Percentiles rank a stretch among this genome's conserved stretches.
Evolutionary conservation across 2,329 filamentous ascomycete genomes (phyloP).

Genomic region (Scedosporium apiospermum): DNA sequence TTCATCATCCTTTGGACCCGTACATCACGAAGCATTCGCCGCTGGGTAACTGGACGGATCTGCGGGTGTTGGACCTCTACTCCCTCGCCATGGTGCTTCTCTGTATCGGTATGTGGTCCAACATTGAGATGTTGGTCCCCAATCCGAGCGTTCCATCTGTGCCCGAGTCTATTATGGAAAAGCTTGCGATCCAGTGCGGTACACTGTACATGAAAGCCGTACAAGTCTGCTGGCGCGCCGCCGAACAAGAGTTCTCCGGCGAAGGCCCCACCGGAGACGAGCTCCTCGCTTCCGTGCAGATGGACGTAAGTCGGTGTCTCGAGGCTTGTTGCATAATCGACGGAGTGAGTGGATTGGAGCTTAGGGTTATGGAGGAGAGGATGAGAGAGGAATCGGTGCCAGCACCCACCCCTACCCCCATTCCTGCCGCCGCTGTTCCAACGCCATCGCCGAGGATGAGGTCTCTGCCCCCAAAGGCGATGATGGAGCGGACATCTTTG

Average conservation of each 20-base stretch:
- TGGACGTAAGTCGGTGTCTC: conserved; percentile 46
- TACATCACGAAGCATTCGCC: conserved; percentile 38
- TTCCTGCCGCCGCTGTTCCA: not conserved
- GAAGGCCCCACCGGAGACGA: conserved; percentile 33
- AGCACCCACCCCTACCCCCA: not conserved
- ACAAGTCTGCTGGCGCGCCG: conserved; percentile 60
- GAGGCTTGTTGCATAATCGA: conserved; percentile 55
- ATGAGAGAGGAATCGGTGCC: not conserved
- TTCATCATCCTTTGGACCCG: conserved; percentile 59
- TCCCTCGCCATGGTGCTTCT: conserved; percentile 64
- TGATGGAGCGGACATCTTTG: not conserved
- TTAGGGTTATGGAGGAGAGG: conserved; percentile 21
- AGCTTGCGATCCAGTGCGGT: conserved; percentile 59
- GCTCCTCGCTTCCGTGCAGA: conserved; percentile 43
- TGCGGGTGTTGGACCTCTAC: conserved; percentile 58
- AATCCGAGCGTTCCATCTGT: conserved; percentile 40
- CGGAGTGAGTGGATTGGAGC: conserved; percentile 46
- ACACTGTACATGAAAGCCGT: conserved; percentile 69
- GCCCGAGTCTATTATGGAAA: conserved; percentile 50
- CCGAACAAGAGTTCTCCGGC: conserved; percentile 49
- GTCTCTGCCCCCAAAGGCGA: not conserved
- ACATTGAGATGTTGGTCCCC: conserved; percentile 44
- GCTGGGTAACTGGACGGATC: conserved; percentile 39
- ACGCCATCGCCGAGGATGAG: not conserved
- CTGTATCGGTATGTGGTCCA: conserved; percentile 68